Evolutionary conservation across 345 rosid genomes (phyloP), one percentile per base, ranked within the genome.

Genomic region (Anacardium occidentale): DNA sequence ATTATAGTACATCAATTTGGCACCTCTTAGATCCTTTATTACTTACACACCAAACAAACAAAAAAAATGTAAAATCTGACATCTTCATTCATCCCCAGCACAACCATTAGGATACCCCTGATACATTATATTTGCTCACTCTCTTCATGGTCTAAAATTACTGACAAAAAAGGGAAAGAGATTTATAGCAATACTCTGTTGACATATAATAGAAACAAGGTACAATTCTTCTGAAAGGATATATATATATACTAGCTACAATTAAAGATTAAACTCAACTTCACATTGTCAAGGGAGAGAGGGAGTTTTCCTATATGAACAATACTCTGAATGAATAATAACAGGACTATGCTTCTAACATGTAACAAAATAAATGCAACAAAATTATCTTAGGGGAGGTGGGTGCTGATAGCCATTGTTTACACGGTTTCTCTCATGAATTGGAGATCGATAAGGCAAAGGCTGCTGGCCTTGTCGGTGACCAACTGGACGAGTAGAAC

Each of bases 381-480:
- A 15, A 63, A 64, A 62, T 72, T 68, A 78, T 56, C 75, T 81
- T 32, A 53, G 73, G 2, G 37, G 66, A 0, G 82, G 80, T 6
- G 83, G 29, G 26, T 62, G 71, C 56, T 71, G 75, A 73, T 71
- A 57, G 66, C 79, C 78, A 61, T 64, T 76, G 67, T 59, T 75
- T 9, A 54, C 67, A 4, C 71, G 83, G 21, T 69, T 85, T 70
- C 71, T 76, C 2, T 77, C 83, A 63, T 80, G 91, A 72, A 81
- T 83, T 8, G 91, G 84, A 72, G 93, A 87, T 21, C 81, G 89
- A 72, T 81, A 65, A 52, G 82, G 89, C 74, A 73, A 69, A 8
- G 82, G 84, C 54, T 73, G 89, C 12, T 80, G 84, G 32, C 78
- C 54, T 8, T 83, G 76, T 34, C 71, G 82, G 26, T 73, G 73